Conservation (phyloP, 495 filamentous ascomycete species). For the Penicillium odoratum region DNA sequence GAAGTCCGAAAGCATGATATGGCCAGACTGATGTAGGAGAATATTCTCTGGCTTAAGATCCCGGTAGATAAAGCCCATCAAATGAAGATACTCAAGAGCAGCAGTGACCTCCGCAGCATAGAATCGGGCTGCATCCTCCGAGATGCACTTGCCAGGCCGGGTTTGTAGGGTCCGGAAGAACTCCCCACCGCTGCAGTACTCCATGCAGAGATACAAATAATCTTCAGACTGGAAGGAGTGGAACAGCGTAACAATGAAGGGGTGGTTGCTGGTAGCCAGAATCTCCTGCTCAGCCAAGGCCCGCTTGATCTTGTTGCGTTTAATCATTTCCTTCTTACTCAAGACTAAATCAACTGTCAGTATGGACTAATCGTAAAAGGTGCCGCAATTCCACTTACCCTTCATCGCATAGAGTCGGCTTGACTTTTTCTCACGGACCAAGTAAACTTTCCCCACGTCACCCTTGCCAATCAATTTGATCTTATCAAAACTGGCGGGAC, state of each 20-base stretch:
- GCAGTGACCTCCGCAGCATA: slow-evolving; percentile 99
- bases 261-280: slow-evolving; percentile 95
- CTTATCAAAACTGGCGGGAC: slow-evolving; percentile 96
- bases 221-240: slow-evolving; percentile 99
- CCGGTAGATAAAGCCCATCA: slow-evolving; percentile 99
- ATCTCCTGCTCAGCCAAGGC: slow-evolving; percentile 98
- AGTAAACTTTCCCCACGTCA: slow-evolving; percentile 96
- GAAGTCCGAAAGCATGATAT: slow-evolving; percentile 99
- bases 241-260: slow-evolving; percentile 97
- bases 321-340: slow-evolving; percentile 99
- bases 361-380: neutral
- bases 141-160: slow-evolving; percentile 92
- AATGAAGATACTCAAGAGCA: slow-evolving; percentile 92
- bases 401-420: slow-evolving; percentile 97
- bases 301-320: slow-evolving; percentile 99
- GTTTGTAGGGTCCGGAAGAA: slow-evolving; percentile 97
- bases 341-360: slow-evolving; percentile 60
- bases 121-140: slow-evolving; percentile 95
- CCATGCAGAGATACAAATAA: slow-evolving; percentile 98
- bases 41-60: slow-evolving; percentile 97
- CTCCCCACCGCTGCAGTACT: slow-evolving; percentile 98
- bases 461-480: slow-evolving; percentile 99
- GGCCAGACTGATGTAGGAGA: slow-evolving; percentile 75
- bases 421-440: slow-evolving; percentile 97
- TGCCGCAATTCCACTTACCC: slow-evolving; percentile 53